Base-by-base conservation (phyloP, 139 green algal species). In the Protoeuglena noctilucae region DNA sequence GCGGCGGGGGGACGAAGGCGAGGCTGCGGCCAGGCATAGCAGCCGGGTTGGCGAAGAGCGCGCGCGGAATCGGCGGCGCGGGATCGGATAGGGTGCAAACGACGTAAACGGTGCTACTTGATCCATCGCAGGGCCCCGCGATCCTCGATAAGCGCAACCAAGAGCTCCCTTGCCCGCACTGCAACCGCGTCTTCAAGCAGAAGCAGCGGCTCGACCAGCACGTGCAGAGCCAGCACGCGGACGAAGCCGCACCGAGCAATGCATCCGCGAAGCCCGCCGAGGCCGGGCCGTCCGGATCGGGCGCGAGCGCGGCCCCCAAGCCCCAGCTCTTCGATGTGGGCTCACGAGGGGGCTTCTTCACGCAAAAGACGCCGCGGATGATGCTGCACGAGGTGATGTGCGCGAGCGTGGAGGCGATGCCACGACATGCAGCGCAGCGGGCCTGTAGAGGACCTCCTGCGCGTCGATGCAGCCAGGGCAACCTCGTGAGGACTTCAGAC, bases 131-230 rank as follows among this genome's bases (percentile, higher is more conserved):
- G 54, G 86, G 86, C 2, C 84, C 86, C 3, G 57, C 75, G 0
- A 52, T 82, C 0, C 30, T 93, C 0, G 86, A 95, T 59, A 95
- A 95, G 66, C 73, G 84, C 5, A 71, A 71, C 25, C 72, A 85
- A 55, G 81, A 93, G 64, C 45, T 71, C 23, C 62, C 77, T 18
- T 95, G 86, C 63, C 84, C 84, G 0, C 76, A 89, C 67, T 95
- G 86, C 56, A 80, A 90, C 31, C 67, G 82, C 12, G 56, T 81
- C 0, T 94, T 91, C 65, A 84, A 84, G 53, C 77, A 93, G 65
- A 76, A 60, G 39, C 62, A 58, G 1, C 60, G 72, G 3, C 67
- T 84, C 0, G 76, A 75, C 31, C 74, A 92, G 17, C 84, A 93
- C 62, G 69, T 93, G 7, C 59, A 72, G 30, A 76, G 68, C 19